Conservation (phyloP, 1,139 yeast species). For the Geotrichum aggregatum region DNA sequence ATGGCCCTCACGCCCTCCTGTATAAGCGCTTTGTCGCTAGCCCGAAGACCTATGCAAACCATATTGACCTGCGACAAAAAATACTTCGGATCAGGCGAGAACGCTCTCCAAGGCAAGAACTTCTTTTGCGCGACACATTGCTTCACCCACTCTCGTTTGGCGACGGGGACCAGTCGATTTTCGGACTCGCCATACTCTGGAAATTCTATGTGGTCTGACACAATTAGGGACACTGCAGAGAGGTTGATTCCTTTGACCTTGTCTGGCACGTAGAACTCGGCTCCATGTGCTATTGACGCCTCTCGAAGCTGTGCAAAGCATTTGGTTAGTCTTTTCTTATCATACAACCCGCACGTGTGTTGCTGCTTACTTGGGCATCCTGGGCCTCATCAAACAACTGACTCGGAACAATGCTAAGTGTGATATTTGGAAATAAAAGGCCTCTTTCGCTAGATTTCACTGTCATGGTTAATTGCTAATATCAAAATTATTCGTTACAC, state of each 20-base stretch:
- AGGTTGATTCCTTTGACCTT: not conserved
- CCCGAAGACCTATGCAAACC: constrained; percentile 56
- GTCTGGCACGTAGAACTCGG: not conserved
- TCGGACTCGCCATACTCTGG: constrained; percentile 52
- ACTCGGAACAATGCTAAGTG: not conserved
- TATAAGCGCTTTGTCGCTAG: constrained; percentile 60
- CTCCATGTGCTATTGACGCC: not conserved
- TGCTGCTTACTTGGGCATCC: not conserved
- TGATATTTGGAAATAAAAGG: not conserved
- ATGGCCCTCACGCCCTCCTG: constrained; percentile 64
- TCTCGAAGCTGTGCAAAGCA: not conserved
- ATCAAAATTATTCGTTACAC: no score
- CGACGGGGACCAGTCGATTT: constrained; percentile 62
- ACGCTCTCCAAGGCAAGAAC: constrained; percentile 46
- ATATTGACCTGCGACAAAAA: constrained; percentile 60
- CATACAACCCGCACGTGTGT: not conserved
- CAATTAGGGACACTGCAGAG: constrained; percentile 45
- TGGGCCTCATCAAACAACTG: not conserved
- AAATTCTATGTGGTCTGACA: constrained; percentile 52
- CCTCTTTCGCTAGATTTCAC: not conserved
- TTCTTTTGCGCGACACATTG: constrained; percentile 47
- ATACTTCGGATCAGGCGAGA: constrained; percentile 65
- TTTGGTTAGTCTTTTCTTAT: not conserved
- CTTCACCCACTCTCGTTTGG: constrained; percentile 59
- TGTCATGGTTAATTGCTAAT: not conserved